Percentiles rank a stretch among this genome's conserved stretches.
phyloP scores from a whole-genome alignment of 75 land plant genomes.

The Azolla pinnata region DNA sequence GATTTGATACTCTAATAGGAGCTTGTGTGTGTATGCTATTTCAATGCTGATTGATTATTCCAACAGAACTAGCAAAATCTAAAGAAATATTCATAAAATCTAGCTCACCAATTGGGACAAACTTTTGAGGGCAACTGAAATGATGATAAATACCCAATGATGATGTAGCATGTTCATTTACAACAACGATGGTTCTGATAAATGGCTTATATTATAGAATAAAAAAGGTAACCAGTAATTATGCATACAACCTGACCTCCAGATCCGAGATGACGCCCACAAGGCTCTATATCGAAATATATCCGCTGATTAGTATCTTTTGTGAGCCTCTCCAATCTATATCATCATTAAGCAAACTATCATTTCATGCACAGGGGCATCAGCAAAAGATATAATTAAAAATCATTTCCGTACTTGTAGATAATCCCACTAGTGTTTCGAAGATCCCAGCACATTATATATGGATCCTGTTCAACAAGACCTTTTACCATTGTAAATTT shows the following conservation, averaged over 20 bases:
- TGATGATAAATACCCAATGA: too few relatives aligned
- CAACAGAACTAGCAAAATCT: too few relatives aligned
- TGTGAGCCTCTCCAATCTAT: slow-evolving; percentile 65
- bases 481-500: too few relatives aligned
- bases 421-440: slow-evolving; percentile 72
- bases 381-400: background rate
- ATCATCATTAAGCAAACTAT: background rate
- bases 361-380: background rate
- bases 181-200: too few relatives aligned
- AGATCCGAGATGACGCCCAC: slow-evolving; percentile 79
- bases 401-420: slow-evolving; percentile 54
- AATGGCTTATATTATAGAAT: background rate
- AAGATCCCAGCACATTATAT: slow-evolving; percentile 90
- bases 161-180: too few relatives aligned
- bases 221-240: background rate
- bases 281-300: slow-evolving; percentile 87
- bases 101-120: too few relatives aligned
- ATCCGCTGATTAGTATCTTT: slow-evolving; percentile 79
- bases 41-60: too few relatives aligned
- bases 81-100: too few relatives aligned
- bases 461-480: slow-evolving; percentile 54
- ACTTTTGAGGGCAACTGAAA: too few relatives aligned
- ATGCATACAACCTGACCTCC: slow-evolving; percentile 72
- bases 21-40: too few relatives aligned
- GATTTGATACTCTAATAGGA: background rate